Base-by-base conservation (phyloP, 2,329 filamentous ascomycete genomes). In the Helminthosporium solani region DNA sequence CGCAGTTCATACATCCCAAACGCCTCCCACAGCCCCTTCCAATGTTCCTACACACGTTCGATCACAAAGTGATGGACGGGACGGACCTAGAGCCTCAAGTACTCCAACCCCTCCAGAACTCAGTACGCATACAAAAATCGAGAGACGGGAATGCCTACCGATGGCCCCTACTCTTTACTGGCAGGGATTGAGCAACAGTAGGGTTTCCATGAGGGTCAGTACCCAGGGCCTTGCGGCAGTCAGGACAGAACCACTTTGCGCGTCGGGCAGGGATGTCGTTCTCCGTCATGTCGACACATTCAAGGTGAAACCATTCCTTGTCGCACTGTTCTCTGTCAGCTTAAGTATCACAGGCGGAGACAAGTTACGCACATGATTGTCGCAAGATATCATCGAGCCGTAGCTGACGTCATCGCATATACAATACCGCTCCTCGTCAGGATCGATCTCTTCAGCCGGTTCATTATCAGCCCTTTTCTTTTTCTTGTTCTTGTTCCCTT, bases 201-300 rank as follows among this genome's bases (percentile, higher is more conserved):
- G 60, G 58, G n/a, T 70, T 69, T 31, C 68, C 68, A 46, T 61
- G 66, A 1, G 63, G 60, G 38, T 70, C 67, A 3, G 58, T 56
- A 20, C 55, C 46, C 12, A 70, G 52, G 12, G 52, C 34, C 7
- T 43, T 42, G 27, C 68, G 66, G 63, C 88, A 94, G 40, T 89
- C 83, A 1, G 87, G 87, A 68, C 88, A 94, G 61, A 90, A 94
- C 88, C 88, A 94, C 69, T 90, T 90, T 2, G 85, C 85, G 25
- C 86, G 86, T 15, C 86, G 77, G 2, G 84, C 80, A 9, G 88
- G 87, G 48, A 87, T 81, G 19, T 84, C 80, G 18, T 53, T 51
- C 6, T 77, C 75, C 27, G 61, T 63, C 53, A 94, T 74, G 4
- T 79, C 83, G 5, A 94, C 86, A 61, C 88, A 94, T 53, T 84